phyloP scores from a whole-genome alignment of 1,284 basidiomycete genomes.

The Somion occarium region DNA sequence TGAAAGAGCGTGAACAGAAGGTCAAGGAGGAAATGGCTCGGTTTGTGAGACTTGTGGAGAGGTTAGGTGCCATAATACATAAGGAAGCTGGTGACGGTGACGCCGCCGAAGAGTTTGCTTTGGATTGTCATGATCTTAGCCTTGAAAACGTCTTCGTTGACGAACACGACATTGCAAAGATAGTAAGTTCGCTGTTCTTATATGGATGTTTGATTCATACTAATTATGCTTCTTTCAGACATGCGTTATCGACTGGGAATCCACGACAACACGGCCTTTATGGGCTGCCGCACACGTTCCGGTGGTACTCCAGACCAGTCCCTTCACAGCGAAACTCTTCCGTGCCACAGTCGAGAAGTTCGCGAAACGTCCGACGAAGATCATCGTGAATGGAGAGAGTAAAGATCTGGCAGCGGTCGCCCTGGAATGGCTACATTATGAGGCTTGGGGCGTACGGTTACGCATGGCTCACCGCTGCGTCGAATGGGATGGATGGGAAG shows the following conservation, averaged over 20 bases:
- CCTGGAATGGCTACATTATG: constrained; percentile 67
- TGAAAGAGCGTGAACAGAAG: constrained; percentile 52
- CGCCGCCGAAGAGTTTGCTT: constrained; percentile 52
- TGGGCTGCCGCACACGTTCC: constrained; percentile 80
- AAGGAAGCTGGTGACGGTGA: constrained; percentile 26
- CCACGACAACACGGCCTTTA: constrained; percentile 73
- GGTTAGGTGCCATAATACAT: constrained; percentile 31
- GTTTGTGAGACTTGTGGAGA: constrained; percentile 63
- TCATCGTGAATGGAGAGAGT: constrained; percentile 15
- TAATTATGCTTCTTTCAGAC: constrained; percentile 39
- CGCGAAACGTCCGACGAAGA: constrained; percentile 21
- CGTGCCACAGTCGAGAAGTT: constrained; percentile 53
- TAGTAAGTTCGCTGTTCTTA: constrained; percentile 43
- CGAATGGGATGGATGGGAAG: constrained; percentile 87
- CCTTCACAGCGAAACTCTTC: constrained; percentile 67
- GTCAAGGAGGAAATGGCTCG: constrained; percentile 66
- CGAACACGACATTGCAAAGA: constrained; percentile 54
- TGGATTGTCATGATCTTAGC: constrained; percentile 77
- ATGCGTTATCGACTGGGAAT: constrained; percentile 83
- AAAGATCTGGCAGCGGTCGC: constrained; percentile 39
- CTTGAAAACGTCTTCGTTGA: constrained; percentile 80
- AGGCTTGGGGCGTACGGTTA: constrained; percentile 56
- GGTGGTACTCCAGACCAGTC: constrained; percentile 69
- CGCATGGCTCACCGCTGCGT: constrained; percentile 71
- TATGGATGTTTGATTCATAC: background rate